These are phyloP conservation scores for Rhizopus sp. DNA, from an alignment of 371 early-diverging fungal genomes.

Conservation along the genomic window DNA sequence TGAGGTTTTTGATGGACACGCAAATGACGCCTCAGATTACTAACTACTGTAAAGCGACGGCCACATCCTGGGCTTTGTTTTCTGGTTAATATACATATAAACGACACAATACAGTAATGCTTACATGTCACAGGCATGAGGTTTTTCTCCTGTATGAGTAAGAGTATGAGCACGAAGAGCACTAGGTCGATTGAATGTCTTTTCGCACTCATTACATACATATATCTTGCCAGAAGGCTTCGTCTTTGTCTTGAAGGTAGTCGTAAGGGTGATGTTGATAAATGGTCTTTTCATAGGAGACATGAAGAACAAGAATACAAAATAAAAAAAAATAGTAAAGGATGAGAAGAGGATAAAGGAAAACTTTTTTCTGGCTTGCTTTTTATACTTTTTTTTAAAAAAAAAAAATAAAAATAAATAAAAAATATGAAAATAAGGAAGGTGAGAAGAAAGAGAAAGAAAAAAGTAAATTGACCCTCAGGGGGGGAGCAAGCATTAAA, in stretches of 20 bases:
- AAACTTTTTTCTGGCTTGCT: too few relatives aligned
- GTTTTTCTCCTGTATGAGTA: conserved; percentile 82
- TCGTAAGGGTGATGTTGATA: background rate
- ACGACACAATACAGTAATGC: background rate
- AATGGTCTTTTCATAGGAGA: background rate
- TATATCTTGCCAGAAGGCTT: conserved; percentile 31
- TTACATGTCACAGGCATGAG: conserved; percentile 61
- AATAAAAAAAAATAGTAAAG: conserved; percentile 1
- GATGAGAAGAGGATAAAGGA: background rate
- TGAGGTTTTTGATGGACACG: conserved; percentile 32
- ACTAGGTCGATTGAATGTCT: conserved; percentile 77
- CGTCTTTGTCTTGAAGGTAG: background rate
- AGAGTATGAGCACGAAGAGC: conserved; percentile 70
- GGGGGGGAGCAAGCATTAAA: too few relatives aligned
- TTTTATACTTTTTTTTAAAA: background rate
- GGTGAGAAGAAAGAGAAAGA: too few relatives aligned
- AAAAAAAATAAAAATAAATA: too few relatives aligned
- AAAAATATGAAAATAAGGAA: too few relatives aligned
- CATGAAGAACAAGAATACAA: background rate
- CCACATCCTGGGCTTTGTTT: conserved; percentile 36
- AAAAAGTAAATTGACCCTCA: too few relatives aligned
- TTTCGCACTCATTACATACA: conserved; percentile 63
- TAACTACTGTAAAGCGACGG: conserved; percentile 41
- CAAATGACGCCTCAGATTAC: conserved; percentile 46
- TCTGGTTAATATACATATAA: background rate